Percentiles rank a stretch among this genome's conserved stretches.
Evolutionary conservation across 192 early-diverging fungal genomes (phyloP).

Genomic region (Rhizoclosmatium globosum): DNA sequence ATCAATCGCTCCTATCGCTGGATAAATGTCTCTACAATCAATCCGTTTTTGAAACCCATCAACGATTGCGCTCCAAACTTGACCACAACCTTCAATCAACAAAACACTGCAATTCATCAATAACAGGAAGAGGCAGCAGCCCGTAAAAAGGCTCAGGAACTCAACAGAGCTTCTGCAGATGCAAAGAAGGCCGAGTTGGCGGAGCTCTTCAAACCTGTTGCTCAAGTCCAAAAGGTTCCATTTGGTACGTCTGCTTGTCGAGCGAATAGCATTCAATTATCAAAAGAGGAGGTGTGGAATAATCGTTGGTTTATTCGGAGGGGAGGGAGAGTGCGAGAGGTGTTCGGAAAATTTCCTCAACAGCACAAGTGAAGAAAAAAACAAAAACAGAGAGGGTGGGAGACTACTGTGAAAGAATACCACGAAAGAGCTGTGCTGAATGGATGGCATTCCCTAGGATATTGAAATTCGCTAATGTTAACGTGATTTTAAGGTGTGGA

Average conservation of each 20-base stretch:
- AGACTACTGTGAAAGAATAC: too few relatives aligned
- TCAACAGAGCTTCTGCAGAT: conserved; percentile 83
- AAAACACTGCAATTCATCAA: background rate
- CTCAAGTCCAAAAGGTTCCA: conserved; percentile 90
- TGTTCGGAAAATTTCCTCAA: background rate
- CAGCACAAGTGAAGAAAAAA: background rate
- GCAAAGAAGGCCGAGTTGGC: conserved; percentile 90
- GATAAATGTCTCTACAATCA: background rate
- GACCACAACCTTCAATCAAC: conserved; percentile 8
- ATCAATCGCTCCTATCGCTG: too few relatives aligned
- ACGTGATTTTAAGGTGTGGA: conserved; percentile 68
- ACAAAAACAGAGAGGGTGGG: background rate
- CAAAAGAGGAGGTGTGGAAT: background rate
- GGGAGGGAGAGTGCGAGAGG: background rate
- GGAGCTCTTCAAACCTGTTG: conserved; percentile 90
- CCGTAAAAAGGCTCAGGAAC: conserved; percentile 62
- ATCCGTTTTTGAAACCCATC: background rate
- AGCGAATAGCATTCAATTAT: background rate
- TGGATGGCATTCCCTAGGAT: too few relatives aligned
- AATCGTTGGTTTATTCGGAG: background rate
- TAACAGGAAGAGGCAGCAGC: conserved; percentile 71
- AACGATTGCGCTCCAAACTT: background rate
- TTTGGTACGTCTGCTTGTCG: conserved; percentile 67
- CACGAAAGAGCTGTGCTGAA: too few relatives aligned
- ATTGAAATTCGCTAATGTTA: too few relatives aligned